Percentiles rank a stretch among this genome's conserved stretches.
Evolutionary conservation across 345 rosid genomes (phyloP).

Genomic region (Punica granatum): DNA sequence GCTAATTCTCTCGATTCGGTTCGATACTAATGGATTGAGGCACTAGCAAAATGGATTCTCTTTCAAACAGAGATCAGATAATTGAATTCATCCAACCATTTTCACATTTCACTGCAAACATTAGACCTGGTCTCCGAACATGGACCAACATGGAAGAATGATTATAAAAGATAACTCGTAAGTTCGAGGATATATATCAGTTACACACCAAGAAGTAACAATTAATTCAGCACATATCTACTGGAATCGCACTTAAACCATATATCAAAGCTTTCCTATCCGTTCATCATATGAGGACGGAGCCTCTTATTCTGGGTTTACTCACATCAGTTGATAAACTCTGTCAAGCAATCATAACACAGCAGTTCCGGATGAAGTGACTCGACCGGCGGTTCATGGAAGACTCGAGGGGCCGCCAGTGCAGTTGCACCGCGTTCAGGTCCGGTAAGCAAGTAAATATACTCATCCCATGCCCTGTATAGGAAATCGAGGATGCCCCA

Average conservation of each 20-base stretch:
- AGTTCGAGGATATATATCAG: neutral
- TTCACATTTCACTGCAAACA: no score
- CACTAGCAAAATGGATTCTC: no score
- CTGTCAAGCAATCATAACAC: constrained; percentile 58
- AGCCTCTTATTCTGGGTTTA: neutral
- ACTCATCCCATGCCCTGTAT: constrained; percentile 41
- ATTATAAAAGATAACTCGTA: neutral
- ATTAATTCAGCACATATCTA: neutral
- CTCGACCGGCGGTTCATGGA: constrained; percentile 42
- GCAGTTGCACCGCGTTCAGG: constrained; percentile 25
- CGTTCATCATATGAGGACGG: neutral
- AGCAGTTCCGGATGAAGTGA: constrained; percentile 73
- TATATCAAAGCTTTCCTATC: neutral
- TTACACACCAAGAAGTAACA: neutral
- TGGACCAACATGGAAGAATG: no score
- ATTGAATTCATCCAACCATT: no score
- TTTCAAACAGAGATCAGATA: no score
- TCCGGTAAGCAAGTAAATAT: constrained; percentile 66
- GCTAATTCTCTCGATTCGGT: no score
- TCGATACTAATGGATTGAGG: no score
- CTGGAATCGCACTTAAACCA: neutral
- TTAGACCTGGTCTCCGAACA: no score
- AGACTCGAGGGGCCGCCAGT: constrained; percentile 59
- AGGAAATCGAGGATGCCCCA: constrained; percentile 41
- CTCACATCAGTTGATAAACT: neutral